Evolutionary conservation across 2,329 filamentous ascomycete species (phyloP).

Genomic region (Penicillium oxalicum): DNA sequence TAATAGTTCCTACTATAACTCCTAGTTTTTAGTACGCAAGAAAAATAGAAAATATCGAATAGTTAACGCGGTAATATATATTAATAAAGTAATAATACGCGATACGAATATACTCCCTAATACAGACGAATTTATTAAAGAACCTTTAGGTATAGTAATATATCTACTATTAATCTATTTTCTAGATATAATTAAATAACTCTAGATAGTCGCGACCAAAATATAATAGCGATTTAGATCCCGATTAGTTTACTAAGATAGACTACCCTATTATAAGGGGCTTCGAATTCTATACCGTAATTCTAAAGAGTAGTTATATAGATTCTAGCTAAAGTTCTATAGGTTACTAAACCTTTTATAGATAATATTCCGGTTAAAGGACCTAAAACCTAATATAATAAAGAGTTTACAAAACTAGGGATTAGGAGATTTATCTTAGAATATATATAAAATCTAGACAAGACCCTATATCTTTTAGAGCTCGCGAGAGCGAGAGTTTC

Average conservation of each 20-base stretch:
- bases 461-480: neutral
- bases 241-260: neutral
- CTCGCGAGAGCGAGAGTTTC: neutral
- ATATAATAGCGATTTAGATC: neutral
- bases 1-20: too few relatives aligned
- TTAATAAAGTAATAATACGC: too few relatives aligned
- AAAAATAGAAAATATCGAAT: too few relatives aligned
- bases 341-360: neutral
- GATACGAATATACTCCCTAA: too few relatives aligned
- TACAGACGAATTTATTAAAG: too few relatives aligned
- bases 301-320: neutral
- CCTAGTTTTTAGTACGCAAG: too few relatives aligned
- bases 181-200: too few relatives aligned
- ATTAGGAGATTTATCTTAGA: neutral
- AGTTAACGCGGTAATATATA: too few relatives aligned
- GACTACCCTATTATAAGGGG: neutral
- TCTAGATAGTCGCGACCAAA: too few relatives aligned
- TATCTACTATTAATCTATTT: too few relatives aligned
- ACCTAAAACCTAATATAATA: neutral
- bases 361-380: neutral
- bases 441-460: neutral
- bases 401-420: neutral
- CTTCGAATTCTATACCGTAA: neutral
- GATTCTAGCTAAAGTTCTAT: neutral
- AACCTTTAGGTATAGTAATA: too few relatives aligned